Evolutionary conservation across 2,329 filamentous ascomycete genomes (phyloP), one percentile per base, ranked within the genome.

Genomic region (Blastomyces gilchristii): DNA sequence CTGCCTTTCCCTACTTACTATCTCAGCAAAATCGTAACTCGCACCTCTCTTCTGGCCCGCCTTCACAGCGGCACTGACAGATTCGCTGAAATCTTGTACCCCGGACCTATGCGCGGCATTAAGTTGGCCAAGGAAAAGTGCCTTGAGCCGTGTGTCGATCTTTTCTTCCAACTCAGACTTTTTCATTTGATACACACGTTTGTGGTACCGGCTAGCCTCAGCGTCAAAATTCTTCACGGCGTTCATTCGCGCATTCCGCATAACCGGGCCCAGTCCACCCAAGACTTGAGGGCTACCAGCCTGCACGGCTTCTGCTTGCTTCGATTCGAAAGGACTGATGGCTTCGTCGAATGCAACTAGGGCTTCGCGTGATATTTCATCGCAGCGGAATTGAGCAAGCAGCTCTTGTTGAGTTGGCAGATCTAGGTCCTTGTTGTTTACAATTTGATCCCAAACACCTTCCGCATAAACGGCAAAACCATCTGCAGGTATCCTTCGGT

Each of bases 391-490:
- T 75, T 99, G 94, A 12, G 94, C 94, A 61, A 99, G 83, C 56
- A 99, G 82, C 75, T 99, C 94, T 77, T 99, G 94, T 74, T 99
- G 94, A 0, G 94, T 97, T 3, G 94, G 94, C 64, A 99, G 78
- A 76, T 99, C 94, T 62, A 99, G 82, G 72, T 99, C 94, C 77
- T 99, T 99, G 82, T 99, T 99, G 80, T 93, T 89, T 70, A 96
- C 92, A 72, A 99, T 99, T 77, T 97, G 93, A 71, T 97, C 92
- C 94, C 94, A 99, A 54, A 99, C 86, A 50, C 92, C 91, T 73
- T 94, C 87, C 0, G 94, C 92, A 70, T 99, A 99, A 64, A 91
- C 83, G 0, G 93, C 90, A 73, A 97, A 94, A n/a, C 94, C 94
- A 75, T 99, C 94, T 11, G 94, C 94, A 12, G 94, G 94, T 67